Evolutionary conservation across 1,284 basidiomycete genomes (phyloP), one percentile per base, ranked within the genome.

Genomic region (Salmacisia buchloeana): DNA sequence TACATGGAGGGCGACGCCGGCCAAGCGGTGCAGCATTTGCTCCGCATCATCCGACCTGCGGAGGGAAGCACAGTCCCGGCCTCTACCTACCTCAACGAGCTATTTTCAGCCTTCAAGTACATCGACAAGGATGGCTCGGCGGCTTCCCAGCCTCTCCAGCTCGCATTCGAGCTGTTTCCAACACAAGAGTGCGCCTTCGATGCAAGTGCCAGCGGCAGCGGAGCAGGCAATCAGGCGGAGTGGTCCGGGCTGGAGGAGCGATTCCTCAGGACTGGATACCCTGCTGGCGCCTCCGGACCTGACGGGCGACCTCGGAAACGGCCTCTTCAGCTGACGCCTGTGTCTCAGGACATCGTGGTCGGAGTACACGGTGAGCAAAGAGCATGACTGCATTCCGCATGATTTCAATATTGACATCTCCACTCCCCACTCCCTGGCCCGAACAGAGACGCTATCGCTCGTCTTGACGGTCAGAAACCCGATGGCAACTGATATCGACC

Each of bases 1-100:
- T 84, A 83, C 73, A 84, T 82, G 9, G 74, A 82, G 6, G 83
- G 83, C 7, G 72, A 83, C 57, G 80, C 81, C 25, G 80, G 79
- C 18, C 76, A 80, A 0, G 84, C 84, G 0, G 78, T 83, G 0
- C 72, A 78, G 34, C 81, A 84, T 63, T 83, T 84, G 58, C 61
- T 84, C 45, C 56, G 60, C 5, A 60, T 77, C 6, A 39, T 78
- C 1, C 63, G 70, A 12, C 67, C 67, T 2, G 64, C 43, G 18
- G 45, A 46, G 35, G 43, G 33, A 10, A 31, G 38, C 25, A 29
- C 56, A 46, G 27, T 21, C 4, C 60, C 62, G 23, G 31, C 54
- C 23, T n/a, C 7, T 4, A 54, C 75, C 9, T 81, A 82, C 33
- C 67, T 85, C 59, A 80, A 83, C 46, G 83, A 83, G 62, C 77